phyloP scores from a whole-genome alignment of 805 yeast species.

The Wickerhamomyces ciferrii region DNA sequence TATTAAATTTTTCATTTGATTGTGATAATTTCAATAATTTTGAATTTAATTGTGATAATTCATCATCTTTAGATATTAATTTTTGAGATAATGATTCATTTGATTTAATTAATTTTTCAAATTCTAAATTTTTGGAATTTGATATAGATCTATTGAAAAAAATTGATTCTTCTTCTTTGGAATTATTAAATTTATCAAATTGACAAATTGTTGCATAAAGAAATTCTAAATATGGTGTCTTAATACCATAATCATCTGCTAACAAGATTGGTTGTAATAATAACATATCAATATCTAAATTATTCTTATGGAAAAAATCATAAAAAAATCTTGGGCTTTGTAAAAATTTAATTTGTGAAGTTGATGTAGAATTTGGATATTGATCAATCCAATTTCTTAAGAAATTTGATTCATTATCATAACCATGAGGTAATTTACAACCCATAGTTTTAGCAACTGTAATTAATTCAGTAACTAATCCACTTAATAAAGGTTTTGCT shows the following conservation, averaged over 20 bases:
- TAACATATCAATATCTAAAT: conserved; percentile 66
- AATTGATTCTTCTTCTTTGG: conserved; percentile 10
- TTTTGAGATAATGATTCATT: conserved; percentile 6
- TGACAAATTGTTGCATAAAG: conserved; percentile 76
- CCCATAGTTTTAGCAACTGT: conserved; percentile 75
- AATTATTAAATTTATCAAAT: conserved; percentile 30
- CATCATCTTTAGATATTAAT: conserved; percentile 1
- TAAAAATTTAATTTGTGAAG: conserved; percentile 22
- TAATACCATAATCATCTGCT: conserved; percentile 83
- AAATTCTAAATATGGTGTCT: conserved; percentile 88
- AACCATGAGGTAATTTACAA: conserved; percentile 63
- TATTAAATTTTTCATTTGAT: background rate
- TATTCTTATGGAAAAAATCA: conserved; percentile 53
- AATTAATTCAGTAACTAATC: conserved; percentile 69
- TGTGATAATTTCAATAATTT: conserved; percentile 1
- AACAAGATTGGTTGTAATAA: conserved; percentile 81
- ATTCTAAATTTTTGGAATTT: conserved; percentile 1
- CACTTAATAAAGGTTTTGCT: conserved; percentile 81
- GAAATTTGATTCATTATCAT: conserved; percentile 59
- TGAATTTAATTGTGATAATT: background rate
- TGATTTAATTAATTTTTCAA: conserved; percentile 2
- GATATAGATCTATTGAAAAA: conserved; percentile 22
- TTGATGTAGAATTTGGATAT: conserved; percentile 27
- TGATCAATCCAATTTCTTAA: conserved; percentile 46
- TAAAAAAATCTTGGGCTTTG: conserved; percentile 60